These are phyloP conservation scores for Trichopus zeylanicus DNA, from an alignment of 116 monocot genomes.

Conservation along the genomic window DNA sequence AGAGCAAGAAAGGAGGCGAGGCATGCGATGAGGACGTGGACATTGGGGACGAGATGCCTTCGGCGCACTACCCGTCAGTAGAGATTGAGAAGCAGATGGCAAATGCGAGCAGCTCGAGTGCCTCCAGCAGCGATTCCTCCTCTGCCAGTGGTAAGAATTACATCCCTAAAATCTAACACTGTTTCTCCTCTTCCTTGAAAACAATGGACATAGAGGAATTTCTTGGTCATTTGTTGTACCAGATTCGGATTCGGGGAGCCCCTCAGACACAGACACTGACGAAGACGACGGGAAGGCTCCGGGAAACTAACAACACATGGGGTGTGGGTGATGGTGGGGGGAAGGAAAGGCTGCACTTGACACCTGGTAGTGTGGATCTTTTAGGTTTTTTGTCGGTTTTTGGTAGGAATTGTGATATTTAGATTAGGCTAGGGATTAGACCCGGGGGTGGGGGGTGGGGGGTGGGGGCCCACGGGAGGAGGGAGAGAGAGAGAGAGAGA, in stretches of 20 bases:
- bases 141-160: conserved; percentile 68
- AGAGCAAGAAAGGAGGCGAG: conserved; percentile 28
- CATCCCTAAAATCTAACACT: background rate
- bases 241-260: conserved; percentile 50
- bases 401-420: too few species aligned
- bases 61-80: conserved; percentile 47
- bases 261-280: conserved; percentile 30
- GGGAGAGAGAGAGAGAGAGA: too few species aligned
- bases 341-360: too few species aligned
- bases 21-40: conserved; percentile 72
- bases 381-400: too few species aligned
- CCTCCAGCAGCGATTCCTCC: conserved; percentile 43
- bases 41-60: conserved; percentile 81
- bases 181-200: too few species aligned
- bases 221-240: background rate
- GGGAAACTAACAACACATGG: conserved; percentile 1
- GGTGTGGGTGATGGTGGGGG: too few species aligned
- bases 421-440: too few species aligned
- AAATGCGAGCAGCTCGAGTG: conserved; percentile 28
- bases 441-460: too few species aligned
- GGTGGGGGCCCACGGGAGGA: too few species aligned
- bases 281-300: background rate
- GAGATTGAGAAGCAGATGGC: conserved; percentile 69
- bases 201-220: too few species aligned
- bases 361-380: too few species aligned